Evolutionary conservation across 2,329 filamentous ascomycete species (phyloP).

Genomic region (Hypoxylon sp.): DNA sequence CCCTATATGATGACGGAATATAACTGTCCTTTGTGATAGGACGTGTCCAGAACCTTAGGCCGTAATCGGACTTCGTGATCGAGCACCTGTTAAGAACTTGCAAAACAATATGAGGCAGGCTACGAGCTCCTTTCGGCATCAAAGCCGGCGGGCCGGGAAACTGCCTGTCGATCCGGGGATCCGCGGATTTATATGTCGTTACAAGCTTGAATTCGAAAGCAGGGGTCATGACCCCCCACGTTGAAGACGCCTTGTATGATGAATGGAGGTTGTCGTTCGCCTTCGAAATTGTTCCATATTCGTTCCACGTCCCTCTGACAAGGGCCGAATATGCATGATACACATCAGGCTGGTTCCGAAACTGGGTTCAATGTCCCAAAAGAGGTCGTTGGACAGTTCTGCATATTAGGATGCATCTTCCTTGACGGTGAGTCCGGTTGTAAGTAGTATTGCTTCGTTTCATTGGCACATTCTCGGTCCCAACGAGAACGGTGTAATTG

Average conservation of each 20-base stretch:
- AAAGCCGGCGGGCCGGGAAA: slow-evolving; percentile 39
- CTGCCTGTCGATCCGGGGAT: slow-evolving; percentile 27
- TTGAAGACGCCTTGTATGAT: slow-evolving; percentile 18
- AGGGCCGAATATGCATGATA: slow-evolving; percentile 42
- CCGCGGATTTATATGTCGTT: slow-evolving; percentile 21
- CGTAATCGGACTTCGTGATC: slow-evolving; percentile 25
- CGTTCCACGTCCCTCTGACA: slow-evolving; percentile 26
- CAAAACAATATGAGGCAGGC: slow-evolving; percentile 8
- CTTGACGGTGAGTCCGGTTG: slow-evolving; percentile 15
- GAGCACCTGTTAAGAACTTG: slow-evolving; percentile 1
- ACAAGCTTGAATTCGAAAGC: slow-evolving; percentile 13
- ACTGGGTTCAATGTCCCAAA: slow-evolving; percentile 18
- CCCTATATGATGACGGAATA: slow-evolving; percentile 31
- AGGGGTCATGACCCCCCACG: slow-evolving; percentile 40
- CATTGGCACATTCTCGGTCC: slow-evolving; percentile 23
- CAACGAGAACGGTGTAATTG: slow-evolving; percentile 11
- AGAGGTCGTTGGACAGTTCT: slow-evolving; percentile 5
- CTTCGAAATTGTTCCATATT: slow-evolving; percentile 32
- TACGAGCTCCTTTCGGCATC: slow-evolving; percentile 27
- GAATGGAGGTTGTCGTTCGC: slow-evolving; percentile 19
- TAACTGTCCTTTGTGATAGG: slow-evolving; percentile 19
- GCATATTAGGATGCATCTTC: slow-evolving; percentile 21
- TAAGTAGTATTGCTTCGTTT: slow-evolving; percentile 6
- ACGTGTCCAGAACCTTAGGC: slow-evolving; percentile 16
- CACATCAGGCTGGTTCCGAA: slow-evolving; percentile 17